phyloP scores from a whole-genome alignment of 1,284 basidiomycete genomes.

The Trametes pubescens region DNA sequence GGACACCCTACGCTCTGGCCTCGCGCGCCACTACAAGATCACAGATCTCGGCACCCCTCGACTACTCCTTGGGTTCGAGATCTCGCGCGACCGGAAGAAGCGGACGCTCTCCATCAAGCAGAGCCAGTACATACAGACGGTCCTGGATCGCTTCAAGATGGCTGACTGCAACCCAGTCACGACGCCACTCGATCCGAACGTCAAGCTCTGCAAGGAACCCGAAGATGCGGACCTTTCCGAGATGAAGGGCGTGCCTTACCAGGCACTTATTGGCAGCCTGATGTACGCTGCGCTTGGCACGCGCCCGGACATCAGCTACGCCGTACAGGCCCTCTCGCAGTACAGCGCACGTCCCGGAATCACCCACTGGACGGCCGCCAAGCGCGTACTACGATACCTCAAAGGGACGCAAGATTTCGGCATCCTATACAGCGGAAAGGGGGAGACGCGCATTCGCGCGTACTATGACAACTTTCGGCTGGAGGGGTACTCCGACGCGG shows the following conservation, averaged over 20 bases:
- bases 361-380: constrained; percentile 34
- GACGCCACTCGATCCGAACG: neutral
- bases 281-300: constrained; percentile 17
- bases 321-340: constrained; percentile 9
- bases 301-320: constrained; percentile 21
- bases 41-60: constrained; percentile 42
- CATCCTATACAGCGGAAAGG: constrained; percentile 5
- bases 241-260: constrained; percentile 14
- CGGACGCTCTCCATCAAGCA: constrained; percentile 41
- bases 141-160: constrained; percentile 35
- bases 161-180: neutral
- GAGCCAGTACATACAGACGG: constrained; percentile 35
- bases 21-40: constrained; percentile 40
- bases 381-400: constrained; percentile 33
- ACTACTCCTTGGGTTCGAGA: constrained; percentile 44
- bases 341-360: constrained; percentile 20
- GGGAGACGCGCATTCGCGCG: neutral
- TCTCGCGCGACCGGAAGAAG: constrained; percentile 36
- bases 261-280: constrained; percentile 9
- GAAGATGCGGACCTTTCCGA: constrained; percentile 19
- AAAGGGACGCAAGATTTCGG: constrained; percentile 5
- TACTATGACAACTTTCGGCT: constrained; percentile 24
- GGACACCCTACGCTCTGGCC: constrained; percentile 31
- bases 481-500: constrained; percentile 19
- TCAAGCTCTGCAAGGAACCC: constrained; percentile 31